Base-by-base conservation (phyloP, 2,329 filamentous ascomycete species). In the Monilinia laxa region DNA sequence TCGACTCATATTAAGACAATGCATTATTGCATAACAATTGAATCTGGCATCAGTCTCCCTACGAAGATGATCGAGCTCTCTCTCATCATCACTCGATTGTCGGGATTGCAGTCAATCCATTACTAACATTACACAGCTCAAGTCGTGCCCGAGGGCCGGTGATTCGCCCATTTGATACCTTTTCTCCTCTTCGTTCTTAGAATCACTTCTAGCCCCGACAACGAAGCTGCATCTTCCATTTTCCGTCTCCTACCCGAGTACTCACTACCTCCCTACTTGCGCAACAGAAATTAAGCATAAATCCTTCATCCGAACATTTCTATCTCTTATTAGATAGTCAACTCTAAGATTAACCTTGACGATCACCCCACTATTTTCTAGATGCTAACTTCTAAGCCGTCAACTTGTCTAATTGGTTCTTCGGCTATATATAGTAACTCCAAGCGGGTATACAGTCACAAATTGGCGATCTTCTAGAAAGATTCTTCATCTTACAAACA, bases 231-330 rank as follows among this genome's bases (percentile, higher is more conserved):
- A 31, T 20, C 20, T 28, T n/a, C 14, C 45, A 51, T 25, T 4
- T 38, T 38, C 31, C 23, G 25, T 31, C 28, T 23, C 25, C n/a
- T 9, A n/a, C 16, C 45, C 31, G 31, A 35, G 31, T 35, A 35
- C 5, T 7, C 18, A 23, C 47, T 23, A 4, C 12, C 47, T 51
- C 12, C 42, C 31, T 14, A 51, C 38, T 60, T 51, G 40, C 47
- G 51, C 58, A 20, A 51, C 45, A 51, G 58, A 40, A 38, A 62
- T 51, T 51, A 62, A 62, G 58, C 58, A 38, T 62, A 51, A 60
- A 51, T n/a, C 14, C n/a, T 51, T 62, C 58, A 62, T 51, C 58
- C 25, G 20, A 20, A 38, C 14, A 31, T 38, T 7, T 35, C 35
- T n/a, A 14, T 25, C 25, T 18, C 14, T 35, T 35, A 35, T 35